Evolutionary conservation across 169 alveolate species (phyloP), one percentile per base, ranked within the genome.

Genomic region (Plasmodium fragile): DNA sequence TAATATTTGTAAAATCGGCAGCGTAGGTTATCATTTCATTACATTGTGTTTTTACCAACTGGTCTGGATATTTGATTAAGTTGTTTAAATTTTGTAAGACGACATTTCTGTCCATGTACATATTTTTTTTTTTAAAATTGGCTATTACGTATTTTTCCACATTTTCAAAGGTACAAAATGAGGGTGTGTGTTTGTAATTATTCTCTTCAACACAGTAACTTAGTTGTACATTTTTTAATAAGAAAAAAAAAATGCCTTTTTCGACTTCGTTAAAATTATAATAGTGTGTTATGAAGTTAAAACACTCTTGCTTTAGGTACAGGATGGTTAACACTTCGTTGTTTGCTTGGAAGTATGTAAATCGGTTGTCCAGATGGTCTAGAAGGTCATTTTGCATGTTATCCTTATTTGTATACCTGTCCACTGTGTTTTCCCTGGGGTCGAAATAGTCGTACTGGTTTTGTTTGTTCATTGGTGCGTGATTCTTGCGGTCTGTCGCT

Each of bases 21-120:
- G 90, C 87, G 78, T 87, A 87, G 10, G 90, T 77, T 6, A 87
- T 87, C 30, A 72, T 30, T 11, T 78, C 75, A 87, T 87, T 78
- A 77, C 73, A 49, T 87, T 79, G 43, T 52, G 81, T 59, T 65
- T 18, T 55, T 39, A 87, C 81, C 70, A 87, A 78, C 10, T 87
- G 70, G 32, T 87, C 93, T 28, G 93, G 93, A 78, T 59, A 78
- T 87, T 87, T 87, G 28, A 87, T 87, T 49, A 87, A 55, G 18
- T 16, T 43, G 49, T 87, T 87, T 87, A 87, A 77, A 87, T 87
- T 87, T 77, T 87, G 90, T 87, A 87, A 78, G 3, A 87, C 82
- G 11, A 55, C 53, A 87, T 87, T 78, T 87, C 81, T 87, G 70
- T 87, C 89, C 16, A 87, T 65, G 78, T 70, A 59, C 28, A 87